Evolutionary conservation across 768 basidiomycete species (phyloP).

Genomic region (Suillus occidentalis): DNA sequence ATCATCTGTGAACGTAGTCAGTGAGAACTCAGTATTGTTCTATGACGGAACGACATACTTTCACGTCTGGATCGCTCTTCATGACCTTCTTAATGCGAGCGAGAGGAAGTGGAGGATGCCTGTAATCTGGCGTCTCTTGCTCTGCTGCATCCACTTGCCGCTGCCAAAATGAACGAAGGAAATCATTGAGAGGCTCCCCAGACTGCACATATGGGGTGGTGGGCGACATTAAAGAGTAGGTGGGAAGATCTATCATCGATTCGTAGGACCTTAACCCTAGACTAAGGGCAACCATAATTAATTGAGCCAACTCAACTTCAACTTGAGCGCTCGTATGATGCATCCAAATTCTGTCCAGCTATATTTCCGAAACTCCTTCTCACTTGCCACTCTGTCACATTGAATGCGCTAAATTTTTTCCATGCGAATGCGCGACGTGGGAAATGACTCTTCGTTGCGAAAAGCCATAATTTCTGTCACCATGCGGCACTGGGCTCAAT

Average conservation of each 20-base stretch:
- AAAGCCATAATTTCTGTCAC: not conserved
- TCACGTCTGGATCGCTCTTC: slow-evolving; percentile 97
- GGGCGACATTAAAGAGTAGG: slow-evolving; percentile 28
- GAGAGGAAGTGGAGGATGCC: slow-evolving; percentile 85
- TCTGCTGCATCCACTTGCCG: slow-evolving; percentile 85
- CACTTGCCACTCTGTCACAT: not conserved
- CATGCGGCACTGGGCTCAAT: not conserved
- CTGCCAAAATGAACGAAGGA: slow-evolving; percentile 88
- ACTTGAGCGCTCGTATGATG: no score
- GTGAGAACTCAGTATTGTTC: slow-evolving; percentile 3
- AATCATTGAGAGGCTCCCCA: slow-evolving; percentile 84
- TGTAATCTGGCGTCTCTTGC: slow-evolving; percentile 83
- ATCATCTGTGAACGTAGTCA: slow-evolving; percentile 72
- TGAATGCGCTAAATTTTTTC: not conserved
- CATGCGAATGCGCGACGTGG: not conserved
- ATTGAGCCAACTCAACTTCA: no score
- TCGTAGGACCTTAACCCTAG: slow-evolving; percentile 28
- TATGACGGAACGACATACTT: slow-evolving; percentile 53
- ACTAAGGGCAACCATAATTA: slow-evolving; percentile 15
- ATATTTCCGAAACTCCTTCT: not conserved
- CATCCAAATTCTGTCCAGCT: not conserved
- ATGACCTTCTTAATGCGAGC: slow-evolving; percentile 99
- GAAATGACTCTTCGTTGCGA: not conserved
- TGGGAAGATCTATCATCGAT: slow-evolving; percentile 6
- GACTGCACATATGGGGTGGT: slow-evolving; percentile 71